Evolutionary conservation across 495 filamentous ascomycete genomes (phyloP).

Genomic region (Penicillium bialowiezense): DNA sequence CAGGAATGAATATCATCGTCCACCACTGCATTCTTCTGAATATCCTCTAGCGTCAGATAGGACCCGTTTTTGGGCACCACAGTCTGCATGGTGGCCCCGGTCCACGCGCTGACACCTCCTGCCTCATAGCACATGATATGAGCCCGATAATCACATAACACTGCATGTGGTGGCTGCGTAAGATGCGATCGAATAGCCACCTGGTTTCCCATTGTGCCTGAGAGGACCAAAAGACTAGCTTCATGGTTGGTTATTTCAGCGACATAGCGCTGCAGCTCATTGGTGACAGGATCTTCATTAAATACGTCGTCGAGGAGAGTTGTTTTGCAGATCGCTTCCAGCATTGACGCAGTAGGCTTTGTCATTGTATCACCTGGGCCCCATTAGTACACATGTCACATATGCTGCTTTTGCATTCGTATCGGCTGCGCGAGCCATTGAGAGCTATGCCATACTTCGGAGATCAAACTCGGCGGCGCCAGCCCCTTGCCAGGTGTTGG

Average conservation of each 20-base stretch:
- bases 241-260: constrained; percentile 70
- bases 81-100: constrained; percentile 40
- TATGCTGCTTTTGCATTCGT: constrained; percentile 12
- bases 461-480: constrained; percentile 67
- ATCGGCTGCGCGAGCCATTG: background rate
- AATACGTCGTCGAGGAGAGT: constrained; percentile 82
- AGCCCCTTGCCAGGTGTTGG: constrained; percentile 54
- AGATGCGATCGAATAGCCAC: constrained; percentile 48
- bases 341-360: constrained; percentile 79
- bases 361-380: constrained; percentile 70
- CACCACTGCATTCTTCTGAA: constrained; percentile 51
- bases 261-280: constrained; percentile 65
- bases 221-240: constrained; percentile 69
- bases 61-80: constrained; percentile 56
- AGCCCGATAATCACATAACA: constrained; percentile 46
- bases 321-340: constrained; percentile 56
- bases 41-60: constrained; percentile 74
- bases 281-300: constrained; percentile 75
- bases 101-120: constrained; percentile 47
- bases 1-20: constrained; percentile 46
- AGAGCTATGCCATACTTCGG: constrained; percentile 28
- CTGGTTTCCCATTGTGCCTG: constrained; percentile 81
- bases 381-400: background rate
- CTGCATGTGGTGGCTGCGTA: constrained; percentile 46
- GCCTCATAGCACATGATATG: constrained; percentile 51